Evolutionary conservation across 2,329 filamentous ascomycete genomes (phyloP).

Genomic region (Pseudogymnoascus sp.): DNA sequence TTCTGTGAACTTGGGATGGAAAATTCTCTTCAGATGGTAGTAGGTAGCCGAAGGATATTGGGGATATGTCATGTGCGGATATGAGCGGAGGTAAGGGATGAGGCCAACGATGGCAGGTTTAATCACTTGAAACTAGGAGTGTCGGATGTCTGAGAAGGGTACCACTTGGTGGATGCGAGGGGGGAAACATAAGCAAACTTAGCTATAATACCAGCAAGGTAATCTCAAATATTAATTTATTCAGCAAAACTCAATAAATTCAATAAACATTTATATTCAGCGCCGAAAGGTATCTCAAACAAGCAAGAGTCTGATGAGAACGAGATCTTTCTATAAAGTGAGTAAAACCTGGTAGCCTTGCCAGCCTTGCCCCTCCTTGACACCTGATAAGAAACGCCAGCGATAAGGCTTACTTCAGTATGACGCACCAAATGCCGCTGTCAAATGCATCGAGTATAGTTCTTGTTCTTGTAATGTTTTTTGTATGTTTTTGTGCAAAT

Average conservation of each 20-base stretch:
- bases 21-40: neutral
- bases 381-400: neutral
- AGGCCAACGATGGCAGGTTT: neutral
- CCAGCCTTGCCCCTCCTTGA: constrained; percentile 7
- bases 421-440: constrained; percentile 1
- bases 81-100: constrained; percentile 2
- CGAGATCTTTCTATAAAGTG: neutral
- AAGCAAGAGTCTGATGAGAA: neutral
- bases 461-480: neutral
- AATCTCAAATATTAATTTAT: neutral
- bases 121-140: neutral
- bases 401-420: constrained; percentile 7
- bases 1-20: neutral
- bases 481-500: neutral
- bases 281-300: neutral
- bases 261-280: neutral
- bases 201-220: neutral
- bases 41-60: neutral
- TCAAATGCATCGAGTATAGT: constrained; percentile 8
- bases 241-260: neutral
- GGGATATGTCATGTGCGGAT: neutral
- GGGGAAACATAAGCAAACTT: neutral
- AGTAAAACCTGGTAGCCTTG: neutral
- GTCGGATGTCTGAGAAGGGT: neutral
- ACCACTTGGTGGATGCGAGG: neutral